Base-by-base conservation (phyloP, 2,329 filamentous ascomycete genomes). In the Chrysosporium queenslandicum region DNA sequence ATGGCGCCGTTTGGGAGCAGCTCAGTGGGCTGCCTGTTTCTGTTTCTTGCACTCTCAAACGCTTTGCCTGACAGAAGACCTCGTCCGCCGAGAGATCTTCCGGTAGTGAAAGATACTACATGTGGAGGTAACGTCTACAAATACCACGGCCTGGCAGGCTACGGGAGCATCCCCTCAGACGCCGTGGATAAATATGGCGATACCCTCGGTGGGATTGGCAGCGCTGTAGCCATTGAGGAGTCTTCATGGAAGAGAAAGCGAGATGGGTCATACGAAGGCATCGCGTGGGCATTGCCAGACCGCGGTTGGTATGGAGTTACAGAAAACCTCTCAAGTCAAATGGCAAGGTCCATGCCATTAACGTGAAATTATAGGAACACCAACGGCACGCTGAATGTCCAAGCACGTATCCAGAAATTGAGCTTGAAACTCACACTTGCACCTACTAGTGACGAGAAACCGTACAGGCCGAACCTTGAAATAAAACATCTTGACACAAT, bases 381-480 rank as follows among this genome's bases (percentile, higher is more conserved):
- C 0, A 71, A 86, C 59, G 83, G 82, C 41, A 86, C 83, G 7
- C 58, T 83, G 16, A 86, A 86, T 63, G 85, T 77, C 63, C 79
- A 85, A 58, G 75, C 77, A 2, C 77, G 84, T 30, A 74, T 88
- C 25, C 84, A 88, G 66, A 83, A 85, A 62, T 82, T 86, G 63
- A 64, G 70, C 46, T 70, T 87, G 45, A 74, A 72, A 1, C 76
- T 87, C 59, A 78, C 74, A 0, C 75, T 79, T 2, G 68, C 73
- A 2, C 65, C 68, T 1, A 63, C 81, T 2, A 79, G 78, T 0
- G 67, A 74, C 1, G 65, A 68, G 1, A 72, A 72, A 2, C 80
- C 81, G 0, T 78, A 78, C 0, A 60, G 66, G 0, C 78, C 80
- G 1, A 87, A 87, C 58, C 66, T 87, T 21, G 63, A 75, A 21